Percentiles rank a stretch among this genome's conserved stretches.
These are phyloP conservation scores for Solanum commersonii DNA, from an alignment of 257 asterid species.

Conservation along the genomic window DNA sequence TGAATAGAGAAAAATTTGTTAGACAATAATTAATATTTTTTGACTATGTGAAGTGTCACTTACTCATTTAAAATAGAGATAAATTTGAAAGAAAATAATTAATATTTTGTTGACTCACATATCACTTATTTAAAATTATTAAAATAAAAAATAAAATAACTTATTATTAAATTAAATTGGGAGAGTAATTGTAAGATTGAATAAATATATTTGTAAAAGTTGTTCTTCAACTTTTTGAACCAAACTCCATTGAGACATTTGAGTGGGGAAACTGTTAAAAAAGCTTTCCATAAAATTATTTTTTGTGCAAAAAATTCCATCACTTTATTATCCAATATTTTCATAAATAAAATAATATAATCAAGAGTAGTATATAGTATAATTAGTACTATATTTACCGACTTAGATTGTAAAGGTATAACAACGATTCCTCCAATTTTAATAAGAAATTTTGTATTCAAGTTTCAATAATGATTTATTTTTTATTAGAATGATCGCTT, in stretches of 20 bases:
- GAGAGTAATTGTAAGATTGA: not conserved
- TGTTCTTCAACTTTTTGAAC: not conserved
- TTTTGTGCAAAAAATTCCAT: too few species aligned
- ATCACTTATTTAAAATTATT: not conserved
- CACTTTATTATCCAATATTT: not conserved
- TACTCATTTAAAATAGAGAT: not conserved
- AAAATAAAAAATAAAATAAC: not conserved
- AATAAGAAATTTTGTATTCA: not conserved
- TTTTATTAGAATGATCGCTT: rapidly evolving
- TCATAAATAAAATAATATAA: not conserved
- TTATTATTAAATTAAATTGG: not conserved
- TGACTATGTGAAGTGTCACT: not conserved
- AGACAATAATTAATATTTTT: not conserved
- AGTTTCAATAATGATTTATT: not conserved
- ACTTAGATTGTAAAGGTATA: not conserved
- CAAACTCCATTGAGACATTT: not conserved
- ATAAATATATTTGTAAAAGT: not conserved
- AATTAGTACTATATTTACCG: not conserved
- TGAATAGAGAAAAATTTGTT: not conserved
- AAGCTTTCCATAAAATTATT: not conserved
- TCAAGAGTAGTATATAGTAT: not conserved
- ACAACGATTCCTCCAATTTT: not conserved
- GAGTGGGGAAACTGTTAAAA: not conserved
- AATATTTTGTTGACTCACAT: not conserved
- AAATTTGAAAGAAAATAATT: not conserved